Conservation (phyloP, 352 stramenopile species). For the Phytophthora aleatoria region DNA sequence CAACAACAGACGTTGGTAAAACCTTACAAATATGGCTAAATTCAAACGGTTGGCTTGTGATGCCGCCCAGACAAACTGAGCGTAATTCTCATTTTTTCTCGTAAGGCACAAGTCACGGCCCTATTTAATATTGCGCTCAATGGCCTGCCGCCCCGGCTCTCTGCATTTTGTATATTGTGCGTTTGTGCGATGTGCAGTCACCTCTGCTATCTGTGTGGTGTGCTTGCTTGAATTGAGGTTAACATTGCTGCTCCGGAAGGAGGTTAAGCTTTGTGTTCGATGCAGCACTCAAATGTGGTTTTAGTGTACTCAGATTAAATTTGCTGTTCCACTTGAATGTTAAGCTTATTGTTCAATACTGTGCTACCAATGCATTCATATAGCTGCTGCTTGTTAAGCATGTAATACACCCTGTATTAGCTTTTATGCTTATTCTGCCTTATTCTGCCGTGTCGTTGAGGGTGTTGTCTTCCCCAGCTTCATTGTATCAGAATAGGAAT, state of each 20-base stretch:
- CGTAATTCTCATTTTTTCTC: no score
- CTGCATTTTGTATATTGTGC: no score
- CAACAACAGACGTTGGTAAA: no score
- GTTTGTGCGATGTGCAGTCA: background rate
- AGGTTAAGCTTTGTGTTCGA: background rate
- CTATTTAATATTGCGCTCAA: no score
- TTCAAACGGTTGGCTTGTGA: no score
- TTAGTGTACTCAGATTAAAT: background rate
- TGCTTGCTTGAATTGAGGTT: background rate
- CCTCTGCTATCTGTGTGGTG: background rate
- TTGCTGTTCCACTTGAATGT: background rate
- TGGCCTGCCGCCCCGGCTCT: no score
- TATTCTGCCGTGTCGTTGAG: no score
- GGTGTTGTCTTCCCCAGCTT: no score
- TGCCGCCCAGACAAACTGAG: no score
- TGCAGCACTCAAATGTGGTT: background rate
- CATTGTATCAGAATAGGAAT: no score
- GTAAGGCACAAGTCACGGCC: no score
- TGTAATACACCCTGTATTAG: background rate
- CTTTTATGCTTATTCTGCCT: background rate
- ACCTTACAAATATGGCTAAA: no score
- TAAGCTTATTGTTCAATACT: background rate
- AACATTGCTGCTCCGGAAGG: background rate
- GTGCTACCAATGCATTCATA: background rate
- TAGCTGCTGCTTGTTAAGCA: background rate